Evolutionary conservation across 805 yeast genomes (phyloP), one percentile per base, ranked within the genome.

Genomic region (Ogataea dorogensis): DNA sequence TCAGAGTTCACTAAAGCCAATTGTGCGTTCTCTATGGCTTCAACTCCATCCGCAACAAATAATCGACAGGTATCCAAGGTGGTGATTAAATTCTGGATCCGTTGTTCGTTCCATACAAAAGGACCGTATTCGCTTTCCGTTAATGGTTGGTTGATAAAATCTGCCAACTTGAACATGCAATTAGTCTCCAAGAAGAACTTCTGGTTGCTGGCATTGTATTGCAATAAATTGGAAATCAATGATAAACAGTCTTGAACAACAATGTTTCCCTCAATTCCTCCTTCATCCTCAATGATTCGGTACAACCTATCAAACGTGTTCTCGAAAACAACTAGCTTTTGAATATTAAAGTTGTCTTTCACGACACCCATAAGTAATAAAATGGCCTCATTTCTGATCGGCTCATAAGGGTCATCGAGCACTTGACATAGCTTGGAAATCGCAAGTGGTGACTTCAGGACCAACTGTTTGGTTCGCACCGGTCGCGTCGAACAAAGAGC

Each of bases 321-420:
- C 56, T 93, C 97, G 55, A 93, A 93, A 0, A 95, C 98, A 7
- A 94, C 94, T 13, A 93, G 65, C 53, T 88, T 89, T 57, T 93
- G 98, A 20, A 91, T 79, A 57, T 86, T 91, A 41, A 80, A 77
- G 50, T 87, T 86, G 42, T 85, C 82, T 49, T 81, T 80, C 9
- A 80, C 94, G 3, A 93, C 69, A 8, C 88, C 81, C 80, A 84
- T 81, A 33, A 94, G 65, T n/a, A 94, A 65, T 33, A 91, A 61
- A 23, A 91, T 80, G 3, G 93, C 78, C 60, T 93, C 95, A 57
- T 91, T 89, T 50, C 98, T 70, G 7, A 93, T 77, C 12, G 94
- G 95, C 43, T 91, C 98, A 45, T 85, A 73, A 37, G 69, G 47
- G 56, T 81, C 85, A 40, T 76, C 79, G 11, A 85, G 55, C 7